A percentile compares a stretch with the other conserved stretches of the same genome.
These are phyloP conservation scores for Ensete glaucum DNA, from an alignment of 176 grass and related monocot genomes.

Conservation along the genomic window DNA sequence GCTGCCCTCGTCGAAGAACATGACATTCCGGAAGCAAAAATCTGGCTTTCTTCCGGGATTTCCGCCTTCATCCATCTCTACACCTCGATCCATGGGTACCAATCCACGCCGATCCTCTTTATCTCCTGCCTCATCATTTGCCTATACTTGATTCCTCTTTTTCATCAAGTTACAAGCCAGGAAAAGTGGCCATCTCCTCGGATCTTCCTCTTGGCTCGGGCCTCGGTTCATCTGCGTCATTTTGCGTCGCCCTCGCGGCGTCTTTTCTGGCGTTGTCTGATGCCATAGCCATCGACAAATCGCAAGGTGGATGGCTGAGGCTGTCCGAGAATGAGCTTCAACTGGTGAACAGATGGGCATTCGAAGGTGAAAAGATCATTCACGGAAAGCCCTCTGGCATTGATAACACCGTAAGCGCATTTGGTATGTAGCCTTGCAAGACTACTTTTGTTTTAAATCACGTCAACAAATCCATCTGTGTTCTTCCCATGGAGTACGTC, in stretches of 20 bases:
- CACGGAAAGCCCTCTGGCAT: slow-evolving; percentile 95
- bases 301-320: slow-evolving; percentile 26
- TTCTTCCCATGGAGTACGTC: neutral
- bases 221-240: slow-evolving; percentile 72
- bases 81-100: slow-evolving; percentile 60
- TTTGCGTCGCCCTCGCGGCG: slow-evolving; percentile 56
- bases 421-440: slow-evolving; percentile 32
- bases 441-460: neutral
- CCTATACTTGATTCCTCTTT: neutral
- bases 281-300: slow-evolving; percentile 7
- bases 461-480: neutral
- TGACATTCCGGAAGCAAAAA: slow-evolving; percentile 51
- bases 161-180: slow-evolving; percentile 40
- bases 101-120: neutral
- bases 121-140: neutral
- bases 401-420: slow-evolving; percentile 85
- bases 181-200: slow-evolving; percentile 49
- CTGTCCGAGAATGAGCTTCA: slow-evolving; percentile 39
- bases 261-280: slow-evolving; percentile 38
- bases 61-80: slow-evolving; percentile 78
- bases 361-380: slow-evolving; percentile 88
- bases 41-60: slow-evolving; percentile 53
- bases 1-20: slow-evolving; percentile 33
- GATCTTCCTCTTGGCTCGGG: slow-evolving; percentile 62
- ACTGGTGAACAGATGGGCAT: slow-evolving; percentile 78